These are phyloP conservation scores for Ceratocystis huliohia DNA, from an alignment of 2,329 filamentous ascomycete genomes.

Conservation along the genomic window DNA sequence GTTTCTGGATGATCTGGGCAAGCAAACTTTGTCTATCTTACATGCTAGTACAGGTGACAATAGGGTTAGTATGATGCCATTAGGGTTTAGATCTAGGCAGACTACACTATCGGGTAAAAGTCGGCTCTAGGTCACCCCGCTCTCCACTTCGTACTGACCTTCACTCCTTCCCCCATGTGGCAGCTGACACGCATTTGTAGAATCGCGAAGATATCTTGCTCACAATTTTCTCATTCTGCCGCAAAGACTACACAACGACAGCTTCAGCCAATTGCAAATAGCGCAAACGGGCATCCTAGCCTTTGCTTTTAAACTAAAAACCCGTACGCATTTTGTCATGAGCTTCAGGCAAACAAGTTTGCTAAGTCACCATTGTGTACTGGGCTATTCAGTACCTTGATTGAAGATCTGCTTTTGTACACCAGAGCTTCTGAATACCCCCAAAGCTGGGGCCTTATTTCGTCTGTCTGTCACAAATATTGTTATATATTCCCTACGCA, in stretches of 20 bases:
- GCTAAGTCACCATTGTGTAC: slow-evolving; percentile 14
- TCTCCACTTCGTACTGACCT: neutral
- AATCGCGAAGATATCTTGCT: slow-evolving; percentile 4
- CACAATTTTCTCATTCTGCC: slow-evolving; percentile 13
- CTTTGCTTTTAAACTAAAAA: neutral
- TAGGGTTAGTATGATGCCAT: no score
- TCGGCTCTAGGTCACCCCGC: no score
- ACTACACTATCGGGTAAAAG: no score
- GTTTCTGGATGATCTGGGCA: no score
- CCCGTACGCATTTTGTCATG: neutral
- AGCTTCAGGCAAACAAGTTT: neutral
- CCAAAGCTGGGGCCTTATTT: neutral
- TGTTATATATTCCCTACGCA: no score
- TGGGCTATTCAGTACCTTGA: slow-evolving; percentile 14
- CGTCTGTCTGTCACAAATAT: neutral
- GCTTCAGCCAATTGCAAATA: neutral
- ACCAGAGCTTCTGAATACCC: neutral
- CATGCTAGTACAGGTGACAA: no score
- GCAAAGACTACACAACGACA: neutral
- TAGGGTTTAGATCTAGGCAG: no score
- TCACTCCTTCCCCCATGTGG: neutral
- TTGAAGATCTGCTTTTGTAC: neutral
- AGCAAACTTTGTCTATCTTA: no score
- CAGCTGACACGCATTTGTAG: neutral
- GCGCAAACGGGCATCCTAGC: neutral